Evolutionary conservation across 306 rosid genomes (phyloP).

Genomic region (Cotoneaster glaucophyllus): DNA sequence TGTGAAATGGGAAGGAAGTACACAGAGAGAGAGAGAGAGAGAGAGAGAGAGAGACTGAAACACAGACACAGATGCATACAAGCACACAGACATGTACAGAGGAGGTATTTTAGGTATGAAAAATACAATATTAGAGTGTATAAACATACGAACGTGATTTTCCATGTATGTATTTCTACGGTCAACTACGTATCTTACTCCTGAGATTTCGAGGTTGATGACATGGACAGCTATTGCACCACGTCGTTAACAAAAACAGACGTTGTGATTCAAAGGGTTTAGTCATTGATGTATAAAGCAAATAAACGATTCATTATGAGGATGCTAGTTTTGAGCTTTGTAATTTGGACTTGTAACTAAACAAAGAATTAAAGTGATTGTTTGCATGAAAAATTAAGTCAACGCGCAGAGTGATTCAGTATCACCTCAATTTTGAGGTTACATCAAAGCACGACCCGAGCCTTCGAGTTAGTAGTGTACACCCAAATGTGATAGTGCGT

Average conservation of each 20-base stretch:
- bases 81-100: background rate
- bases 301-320: too few relatives aligned
- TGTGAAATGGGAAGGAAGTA: constrained; percentile 28
- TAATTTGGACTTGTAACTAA: too few relatives aligned
- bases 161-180: background rate
- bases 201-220: background rate
- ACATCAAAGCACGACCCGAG: too few relatives aligned
- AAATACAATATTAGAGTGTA: background rate
- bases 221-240: background rate
- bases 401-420: too few relatives aligned
- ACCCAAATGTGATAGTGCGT: too few relatives aligned
- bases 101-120: background rate
- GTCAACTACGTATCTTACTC: background rate
- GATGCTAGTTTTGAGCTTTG: too few relatives aligned
- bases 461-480: too few relatives aligned
- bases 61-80: background rate
- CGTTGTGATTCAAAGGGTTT: background rate
- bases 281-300: too few relatives aligned
- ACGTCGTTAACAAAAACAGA: background rate
- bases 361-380: too few relatives aligned
- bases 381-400: too few relatives aligned
- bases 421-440: too few relatives aligned
- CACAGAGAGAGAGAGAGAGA: background rate
- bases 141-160: background rate
- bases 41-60: constrained; percentile 8